Percentiles rank a stretch among this genome's conserved stretches.
Evolutionary conservation across 495 filamentous ascomycete species (phyloP).

Genomic region (Umbilicaria muhlenbergii): DNA sequence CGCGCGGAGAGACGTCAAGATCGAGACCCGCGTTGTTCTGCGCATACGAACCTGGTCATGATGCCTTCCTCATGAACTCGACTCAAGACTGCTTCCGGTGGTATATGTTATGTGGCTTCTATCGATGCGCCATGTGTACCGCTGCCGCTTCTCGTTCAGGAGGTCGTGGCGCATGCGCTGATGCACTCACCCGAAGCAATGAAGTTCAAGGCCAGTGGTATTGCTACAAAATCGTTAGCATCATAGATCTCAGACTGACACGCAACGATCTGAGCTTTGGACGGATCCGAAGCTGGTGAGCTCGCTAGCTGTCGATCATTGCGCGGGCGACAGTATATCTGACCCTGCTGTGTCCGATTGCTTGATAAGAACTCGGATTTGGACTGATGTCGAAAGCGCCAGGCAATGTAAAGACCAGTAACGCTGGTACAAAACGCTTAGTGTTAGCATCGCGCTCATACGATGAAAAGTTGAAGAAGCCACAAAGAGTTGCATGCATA

Average conservation of each 20-base stretch:
- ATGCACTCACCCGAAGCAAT: conserved; percentile 67
- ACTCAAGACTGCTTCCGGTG: background rate
- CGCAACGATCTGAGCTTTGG: background rate
- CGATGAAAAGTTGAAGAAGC: background rate
- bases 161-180: background rate
- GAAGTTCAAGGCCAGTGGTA: conserved; percentile 66
- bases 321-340: conserved; percentile 16
- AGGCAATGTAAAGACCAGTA: conserved; percentile 49
- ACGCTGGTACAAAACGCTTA: conserved; percentile 25
- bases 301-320: background rate
- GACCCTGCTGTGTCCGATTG: conserved; percentile 64
- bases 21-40: conserved; percentile 10
- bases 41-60: conserved; percentile 33
- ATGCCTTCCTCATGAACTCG: background rate
- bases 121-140: conserved; percentile 3
- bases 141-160: conserved; percentile 13
- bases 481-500: conserved; percentile 20
- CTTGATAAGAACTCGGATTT: conserved; percentile 53
- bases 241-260: background rate
- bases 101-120: background rate
- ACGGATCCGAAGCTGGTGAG: conserved; percentile 3
- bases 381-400: conserved; percentile 48
- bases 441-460: background rate
- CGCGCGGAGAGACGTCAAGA: conserved; percentile 2
- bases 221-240: conserved; percentile 29